Conservation (phyloP, 345 rosid genomes). For the Lagerstroemia speciosa region DNA sequence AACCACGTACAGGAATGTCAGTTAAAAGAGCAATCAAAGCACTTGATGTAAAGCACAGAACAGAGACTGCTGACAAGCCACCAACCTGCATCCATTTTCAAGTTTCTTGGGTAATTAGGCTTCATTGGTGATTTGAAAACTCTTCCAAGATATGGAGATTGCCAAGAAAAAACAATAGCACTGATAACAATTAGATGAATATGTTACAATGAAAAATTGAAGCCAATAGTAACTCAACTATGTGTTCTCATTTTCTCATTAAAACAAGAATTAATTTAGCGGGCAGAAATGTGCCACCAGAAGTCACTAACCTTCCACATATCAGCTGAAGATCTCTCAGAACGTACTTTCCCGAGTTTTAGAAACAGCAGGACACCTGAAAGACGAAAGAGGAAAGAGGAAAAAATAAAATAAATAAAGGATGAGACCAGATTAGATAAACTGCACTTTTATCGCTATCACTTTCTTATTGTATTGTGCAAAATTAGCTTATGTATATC, state of each 20-base stretch:
- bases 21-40: slow-evolving; percentile 25
- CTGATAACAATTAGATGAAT: neutral
- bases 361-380: slow-evolving; percentile 23
- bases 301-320: slow-evolving; percentile 26
- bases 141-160: neutral
- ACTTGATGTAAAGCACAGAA: slow-evolving; percentile 28
- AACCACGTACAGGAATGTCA: slow-evolving; percentile 26
- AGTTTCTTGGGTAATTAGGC: neutral
- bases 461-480: neutral
- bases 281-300: neutral
- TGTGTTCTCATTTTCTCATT: neutral
- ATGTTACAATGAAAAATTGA: neutral
- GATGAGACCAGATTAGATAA: neutral
- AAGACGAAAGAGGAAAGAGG: no score
- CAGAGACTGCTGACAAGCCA: slow-evolving; percentile 27
- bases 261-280: neutral
- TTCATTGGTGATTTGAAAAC: neutral
- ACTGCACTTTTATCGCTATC: neutral
- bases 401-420: neutral
- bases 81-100: slow-evolving; percentile 23
- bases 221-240: neutral
- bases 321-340: slow-evolving; percentile 27
- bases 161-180: neutral
- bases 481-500: no score
- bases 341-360: slow-evolving; percentile 23